phyloP scores from a whole-genome alignment of 2,329 filamentous ascomycete species.

The Nectriaceae sp. region DNA sequence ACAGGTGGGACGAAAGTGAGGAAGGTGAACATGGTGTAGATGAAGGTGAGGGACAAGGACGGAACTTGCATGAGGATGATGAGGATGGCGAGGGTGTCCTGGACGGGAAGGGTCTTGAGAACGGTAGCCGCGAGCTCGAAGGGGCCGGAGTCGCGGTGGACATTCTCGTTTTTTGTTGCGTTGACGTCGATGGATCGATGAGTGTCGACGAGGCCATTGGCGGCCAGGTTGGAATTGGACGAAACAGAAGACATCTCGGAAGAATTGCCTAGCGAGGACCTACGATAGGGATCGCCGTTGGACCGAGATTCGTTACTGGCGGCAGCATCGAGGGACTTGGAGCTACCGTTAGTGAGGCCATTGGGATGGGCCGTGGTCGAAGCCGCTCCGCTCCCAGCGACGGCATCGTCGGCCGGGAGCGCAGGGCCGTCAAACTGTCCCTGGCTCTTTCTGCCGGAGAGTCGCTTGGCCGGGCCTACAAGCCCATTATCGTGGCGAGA shows the following conservation, averaged over 20 bases:
- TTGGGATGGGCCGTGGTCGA: conserved; percentile 26
- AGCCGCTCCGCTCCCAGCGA: conserved; percentile 33
- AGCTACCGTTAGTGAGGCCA: conserved; percentile 37
- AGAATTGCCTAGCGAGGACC: conserved; percentile 52
- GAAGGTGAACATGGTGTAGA: conserved; percentile 90
- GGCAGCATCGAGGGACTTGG: conserved; percentile 34
- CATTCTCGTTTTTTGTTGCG: conserved; percentile 65
- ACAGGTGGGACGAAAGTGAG: conserved; percentile 89
- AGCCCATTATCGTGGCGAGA: conserved; percentile 85
- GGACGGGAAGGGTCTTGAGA: conserved; percentile 83
- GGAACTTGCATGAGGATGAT: conserved; percentile 94
- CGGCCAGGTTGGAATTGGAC: conserved; percentile 41
- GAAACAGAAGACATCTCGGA: conserved; percentile 60
- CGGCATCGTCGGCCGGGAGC: conserved; percentile 34
- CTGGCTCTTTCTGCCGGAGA: conserved; percentile 47
- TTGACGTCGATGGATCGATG: conserved; percentile 69
- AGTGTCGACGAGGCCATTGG: conserved; percentile 43
- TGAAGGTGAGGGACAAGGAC: conserved; percentile 81
- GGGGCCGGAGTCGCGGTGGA: conserved; percentile 71
- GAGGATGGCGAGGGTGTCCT: conserved; percentile 94
- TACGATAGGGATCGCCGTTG: conserved; percentile 44
- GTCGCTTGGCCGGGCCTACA: conserved; percentile 58
- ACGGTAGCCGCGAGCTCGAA: conserved; percentile 83
- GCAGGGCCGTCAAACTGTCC: conserved; percentile 45
- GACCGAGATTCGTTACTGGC: conserved; percentile 42